Percentiles rank a stretch among this genome's conserved stretches.
Conservation (phyloP, 164 flowering plant species). For the Vitis cinerea region DNA sequence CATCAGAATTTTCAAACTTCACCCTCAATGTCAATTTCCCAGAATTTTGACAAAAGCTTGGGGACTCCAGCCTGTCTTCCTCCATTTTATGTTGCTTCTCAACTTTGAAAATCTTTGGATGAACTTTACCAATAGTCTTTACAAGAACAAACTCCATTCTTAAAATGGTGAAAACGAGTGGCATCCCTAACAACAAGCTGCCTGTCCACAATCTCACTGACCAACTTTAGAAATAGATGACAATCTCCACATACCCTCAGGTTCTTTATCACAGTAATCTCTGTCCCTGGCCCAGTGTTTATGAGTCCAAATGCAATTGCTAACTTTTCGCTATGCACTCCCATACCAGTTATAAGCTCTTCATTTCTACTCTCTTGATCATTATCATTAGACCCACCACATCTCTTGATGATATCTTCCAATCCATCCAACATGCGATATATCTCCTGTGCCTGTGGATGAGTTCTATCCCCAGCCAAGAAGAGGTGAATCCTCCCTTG, state of each 20-base stretch:
- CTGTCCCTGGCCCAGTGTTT: conserved; percentile 46
- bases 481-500: conserved; percentile 62
- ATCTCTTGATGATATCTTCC: conserved; percentile 40
- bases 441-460: conserved; percentile 61
- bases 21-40: no score
- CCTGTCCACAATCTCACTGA: conserved; percentile 64
- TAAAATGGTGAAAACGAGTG: conserved; percentile 85
- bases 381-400: conserved; percentile 10
- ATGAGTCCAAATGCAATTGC: conserved; percentile 78
- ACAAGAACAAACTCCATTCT: conserved; percentile 79
- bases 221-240: conserved; percentile 65
- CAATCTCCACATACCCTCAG: conserved; percentile 78
- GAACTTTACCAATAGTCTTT: conserved; percentile 70
- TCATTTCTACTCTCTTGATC: conserved; percentile 21
- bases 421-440: conserved; percentile 54
- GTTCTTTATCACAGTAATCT: conserved; percentile 82
- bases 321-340: conserved; percentile 80
- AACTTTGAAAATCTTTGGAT: background rate
- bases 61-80: no score
- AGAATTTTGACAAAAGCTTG: no score
- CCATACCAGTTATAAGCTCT: conserved; percentile 17
- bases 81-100: no score
- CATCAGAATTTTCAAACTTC: no score
- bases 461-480: conserved; percentile 64
- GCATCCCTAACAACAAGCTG: conserved; percentile 78